Evolutionary conservation across 139 green algal genomes (phyloP).

Genomic region (Chlorella sorokiniana): DNA sequence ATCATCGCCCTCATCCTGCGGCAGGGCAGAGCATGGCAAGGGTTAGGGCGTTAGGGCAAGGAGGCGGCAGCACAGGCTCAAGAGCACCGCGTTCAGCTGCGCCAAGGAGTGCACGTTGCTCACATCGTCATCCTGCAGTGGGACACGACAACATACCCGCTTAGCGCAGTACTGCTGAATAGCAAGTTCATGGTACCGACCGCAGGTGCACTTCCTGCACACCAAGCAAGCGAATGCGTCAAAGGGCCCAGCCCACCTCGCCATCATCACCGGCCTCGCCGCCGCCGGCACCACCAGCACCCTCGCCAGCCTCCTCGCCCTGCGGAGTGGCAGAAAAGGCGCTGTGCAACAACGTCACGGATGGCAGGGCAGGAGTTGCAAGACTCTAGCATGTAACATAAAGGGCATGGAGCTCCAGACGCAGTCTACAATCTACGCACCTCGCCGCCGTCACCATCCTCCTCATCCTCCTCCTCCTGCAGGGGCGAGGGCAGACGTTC

Average conservation of each 20-base stretch:
- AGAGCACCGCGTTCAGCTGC: conserved; percentile 1
- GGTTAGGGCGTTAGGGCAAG: neutral
- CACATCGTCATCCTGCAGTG: conserved; percentile 22
- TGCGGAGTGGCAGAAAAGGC: neutral
- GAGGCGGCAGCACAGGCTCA: neutral
- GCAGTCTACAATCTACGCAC: neutral
- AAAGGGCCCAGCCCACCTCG: conserved; percentile 20
- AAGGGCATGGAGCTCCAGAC: neutral
- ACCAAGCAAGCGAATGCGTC: neutral
- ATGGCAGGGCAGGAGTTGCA: neutral
- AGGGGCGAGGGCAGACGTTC: neutral
- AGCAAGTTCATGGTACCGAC: neutral
- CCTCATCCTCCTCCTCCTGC: conserved; percentile 33
- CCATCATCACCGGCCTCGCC: conserved; percentile 15
- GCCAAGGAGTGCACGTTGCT: neutral
- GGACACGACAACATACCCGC: neutral
- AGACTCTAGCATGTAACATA: neutral
- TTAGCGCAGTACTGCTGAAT: neutral
- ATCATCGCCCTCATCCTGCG: conserved; percentile 35
- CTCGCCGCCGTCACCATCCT: conserved; percentile 27
- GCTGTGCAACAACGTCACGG: neutral
- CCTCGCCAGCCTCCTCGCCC: conserved; percentile 24
- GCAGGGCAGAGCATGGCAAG: neutral
- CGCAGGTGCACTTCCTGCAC: neutral
- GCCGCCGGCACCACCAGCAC: conserved; percentile 2